Base-by-base conservation (phyloP, 2,329 filamentous ascomycete species). In the Aureobasidium sp. region DNA sequence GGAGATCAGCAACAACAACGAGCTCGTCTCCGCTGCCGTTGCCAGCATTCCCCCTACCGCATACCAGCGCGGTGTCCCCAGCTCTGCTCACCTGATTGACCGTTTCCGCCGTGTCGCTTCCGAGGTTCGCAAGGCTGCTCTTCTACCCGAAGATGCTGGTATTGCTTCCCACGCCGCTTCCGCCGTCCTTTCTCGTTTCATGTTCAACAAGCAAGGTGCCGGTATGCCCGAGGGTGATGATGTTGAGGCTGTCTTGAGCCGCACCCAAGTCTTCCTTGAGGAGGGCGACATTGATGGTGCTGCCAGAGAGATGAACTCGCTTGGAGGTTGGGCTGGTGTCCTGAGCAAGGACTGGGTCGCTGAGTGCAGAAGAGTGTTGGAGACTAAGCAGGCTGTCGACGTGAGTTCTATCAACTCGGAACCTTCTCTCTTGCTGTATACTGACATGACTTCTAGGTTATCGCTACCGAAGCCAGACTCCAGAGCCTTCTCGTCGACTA, bases 371-470 rank as follows among this genome's bases (percentile, higher is more conserved):
- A 89, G 91, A 78, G 90, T 96, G 67, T 80, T 99, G 71, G 94
- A 99, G 79, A 94, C 97, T 67, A 87, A 90, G 77, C 94, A 99
- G 79, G 94, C 94, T 70, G 82, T 99, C 70, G 94, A 99, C 76
- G 94, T 96, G 77, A 86, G 87, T 83, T 66, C 63, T 36, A 55
- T 55, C 44, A 1, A 14, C 31, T 15, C 14, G 4, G 5, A 7
- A 17, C n/a, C 44, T 12, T 41, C 22, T 29, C 29, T 29, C 7
- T 3, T 41, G 14, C 22, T 12, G 11, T 34, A 31, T 45, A 51
- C 52, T 25, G n/a, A 52, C 39, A 56, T 68, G 70, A 65, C 70
- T 65, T 36, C 57, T 69, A 92, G 89, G 87, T 95, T 63, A 95
- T 96, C 77, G 87, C 91, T 68, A 90, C 91, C 5, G 91, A 97